Evolutionary conservation across 1,139 yeast species (phyloP).

Genomic region (Maudiozyma humilis): DNA sequence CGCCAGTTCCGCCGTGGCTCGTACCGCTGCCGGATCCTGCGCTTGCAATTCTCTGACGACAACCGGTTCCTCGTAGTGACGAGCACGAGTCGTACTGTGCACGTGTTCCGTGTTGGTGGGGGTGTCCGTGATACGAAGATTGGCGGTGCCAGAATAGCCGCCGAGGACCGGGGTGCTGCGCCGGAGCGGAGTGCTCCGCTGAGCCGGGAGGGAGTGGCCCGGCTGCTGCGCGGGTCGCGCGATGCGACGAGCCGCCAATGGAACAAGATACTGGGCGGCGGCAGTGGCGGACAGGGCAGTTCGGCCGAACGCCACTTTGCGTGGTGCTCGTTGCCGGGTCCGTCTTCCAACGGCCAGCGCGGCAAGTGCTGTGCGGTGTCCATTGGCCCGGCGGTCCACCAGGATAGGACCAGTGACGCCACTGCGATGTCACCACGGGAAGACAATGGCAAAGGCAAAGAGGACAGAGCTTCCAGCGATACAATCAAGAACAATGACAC

Average conservation of each 20-base stretch:
- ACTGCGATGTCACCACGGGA: not conserved
- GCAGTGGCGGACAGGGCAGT: not conserved
- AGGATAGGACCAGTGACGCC: not conserved
- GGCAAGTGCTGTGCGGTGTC: no score
- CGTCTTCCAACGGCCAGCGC: not conserved
- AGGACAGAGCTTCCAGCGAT: no score
- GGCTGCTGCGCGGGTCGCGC: not conserved
- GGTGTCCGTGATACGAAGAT: not conserved
- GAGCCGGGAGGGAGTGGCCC: not conserved
- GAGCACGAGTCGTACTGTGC: constrained; percentile 89
- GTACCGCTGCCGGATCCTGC: constrained; percentile 77
- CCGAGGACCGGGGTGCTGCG: not conserved
- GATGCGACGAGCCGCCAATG: not conserved
- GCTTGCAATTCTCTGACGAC: constrained; percentile 69
- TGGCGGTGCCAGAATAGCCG: constrained; percentile 12
- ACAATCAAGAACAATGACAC: no score
- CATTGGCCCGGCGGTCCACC: no score
- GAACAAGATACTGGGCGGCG: not conserved
- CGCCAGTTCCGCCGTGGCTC: constrained; percentile 93
- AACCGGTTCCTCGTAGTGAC: constrained; percentile 73
- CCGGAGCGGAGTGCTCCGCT: not conserved
- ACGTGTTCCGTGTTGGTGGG: constrained; percentile 50
- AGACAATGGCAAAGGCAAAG: no score
- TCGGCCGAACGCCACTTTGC: not conserved
- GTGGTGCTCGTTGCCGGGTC: not conserved